These are phyloP conservation scores for Solanum appendiculatum DNA, from an alignment of 257 asterid genomes.

Conservation along the genomic window DNA sequence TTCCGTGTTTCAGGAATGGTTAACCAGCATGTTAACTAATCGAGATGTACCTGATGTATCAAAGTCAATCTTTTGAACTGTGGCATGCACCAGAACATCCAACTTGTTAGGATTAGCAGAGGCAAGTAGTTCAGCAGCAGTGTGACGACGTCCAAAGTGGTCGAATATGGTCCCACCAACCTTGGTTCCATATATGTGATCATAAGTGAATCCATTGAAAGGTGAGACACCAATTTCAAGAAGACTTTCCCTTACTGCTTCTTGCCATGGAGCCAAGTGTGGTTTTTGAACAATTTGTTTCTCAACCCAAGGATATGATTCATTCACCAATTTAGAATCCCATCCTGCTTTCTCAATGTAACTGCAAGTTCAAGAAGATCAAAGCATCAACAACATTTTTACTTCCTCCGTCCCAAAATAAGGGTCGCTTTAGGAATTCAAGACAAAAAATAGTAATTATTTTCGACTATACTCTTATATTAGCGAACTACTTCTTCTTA, in stretches of 20 bases:
- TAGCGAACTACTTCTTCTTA: not conserved
- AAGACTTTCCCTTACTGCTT: constrained; percentile 60
- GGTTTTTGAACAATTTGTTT: constrained; percentile 78
- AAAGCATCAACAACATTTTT: not conserved
- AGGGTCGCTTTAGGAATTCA: not conserved
- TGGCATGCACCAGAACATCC: constrained; percentile 64
- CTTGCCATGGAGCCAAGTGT: constrained; percentile 68
- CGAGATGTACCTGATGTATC: constrained; percentile 40
- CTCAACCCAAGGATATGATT: constrained; percentile 94
- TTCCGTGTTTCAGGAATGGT: not conserved
- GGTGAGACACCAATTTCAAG: constrained; percentile 87
- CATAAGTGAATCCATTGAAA: constrained; percentile 88
- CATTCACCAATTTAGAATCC: constrained; percentile 79
- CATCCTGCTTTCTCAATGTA: constrained; percentile 58
- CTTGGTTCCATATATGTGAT: constrained; percentile 84
- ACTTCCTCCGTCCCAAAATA: not conserved
- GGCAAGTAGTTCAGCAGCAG: constrained; percentile 85
- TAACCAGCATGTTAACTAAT: not conserved
- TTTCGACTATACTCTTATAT: too few relatives aligned
- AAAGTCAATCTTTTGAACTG: constrained; percentile 63
- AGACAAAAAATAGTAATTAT: not conserved
- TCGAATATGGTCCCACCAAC: constrained; percentile 95
- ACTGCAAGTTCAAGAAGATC: constrained; percentile 29
- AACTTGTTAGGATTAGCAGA: constrained; percentile 60
- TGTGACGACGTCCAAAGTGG: constrained; percentile 74